Conservation (phyloP, 116 monocot genomes). For the Zostera marina region DNA sequence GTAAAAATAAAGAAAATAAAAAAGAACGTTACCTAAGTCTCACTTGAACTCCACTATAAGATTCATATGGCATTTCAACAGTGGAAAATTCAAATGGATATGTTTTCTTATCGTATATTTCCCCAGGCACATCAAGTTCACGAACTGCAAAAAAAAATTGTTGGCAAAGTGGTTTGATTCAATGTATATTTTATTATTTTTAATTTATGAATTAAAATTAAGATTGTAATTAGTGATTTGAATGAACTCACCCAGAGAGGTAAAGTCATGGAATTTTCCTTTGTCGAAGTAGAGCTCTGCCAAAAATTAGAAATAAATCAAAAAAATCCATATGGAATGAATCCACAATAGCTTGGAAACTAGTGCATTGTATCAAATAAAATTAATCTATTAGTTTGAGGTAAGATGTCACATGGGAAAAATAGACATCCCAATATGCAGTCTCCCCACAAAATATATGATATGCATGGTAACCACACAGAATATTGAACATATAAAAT, state of each 20-base stretch:
- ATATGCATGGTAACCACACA: not conserved
- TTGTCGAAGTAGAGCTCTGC: constrained; percentile 54
- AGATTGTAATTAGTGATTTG: not conserved
- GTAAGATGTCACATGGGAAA: not conserved
- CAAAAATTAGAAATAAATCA: not conserved
- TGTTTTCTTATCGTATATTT: constrained; percentile 87
- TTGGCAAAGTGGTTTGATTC: not conserved
- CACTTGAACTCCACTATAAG: constrained; percentile 89
- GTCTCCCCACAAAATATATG: not conserved
- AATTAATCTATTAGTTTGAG: not conserved
- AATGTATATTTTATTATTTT: not conserved
- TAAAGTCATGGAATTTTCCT: constrained; percentile 95
- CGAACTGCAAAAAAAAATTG: constrained; percentile 45
- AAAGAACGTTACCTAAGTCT: constrained; percentile 48
- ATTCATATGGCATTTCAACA: constrained; percentile 99
- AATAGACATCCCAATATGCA: not conserved
- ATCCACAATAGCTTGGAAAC: not conserved
- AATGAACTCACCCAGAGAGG: constrained; percentile 44
- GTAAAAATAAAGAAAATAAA: not conserved
- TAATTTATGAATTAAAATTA: not conserved
- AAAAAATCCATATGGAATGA: not conserved
- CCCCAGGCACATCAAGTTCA: constrained; percentile 96
- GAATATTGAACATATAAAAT: not conserved
- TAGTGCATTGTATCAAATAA: not conserved
- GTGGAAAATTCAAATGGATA: constrained; percentile 97